Base-by-base conservation (phyloP, 1,284 basidiomycete species). In the Puccinia polysora region DNA sequence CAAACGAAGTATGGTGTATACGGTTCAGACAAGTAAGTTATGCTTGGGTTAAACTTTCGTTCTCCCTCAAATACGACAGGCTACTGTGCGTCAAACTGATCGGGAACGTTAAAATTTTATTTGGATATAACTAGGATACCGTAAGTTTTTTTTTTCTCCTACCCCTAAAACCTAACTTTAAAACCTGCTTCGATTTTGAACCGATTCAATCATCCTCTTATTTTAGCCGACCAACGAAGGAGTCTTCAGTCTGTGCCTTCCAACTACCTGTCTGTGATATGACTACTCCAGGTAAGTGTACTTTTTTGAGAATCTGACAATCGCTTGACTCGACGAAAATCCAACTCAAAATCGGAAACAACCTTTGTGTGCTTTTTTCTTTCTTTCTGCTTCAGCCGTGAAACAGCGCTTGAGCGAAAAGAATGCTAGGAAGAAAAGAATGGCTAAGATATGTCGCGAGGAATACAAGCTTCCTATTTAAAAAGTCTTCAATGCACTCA, bases 191-290 rank as follows among this genome's bases (percentile, higher is more conserved):
- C 28, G 12, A 40, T 40, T 12, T 56, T 30, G 38, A 0, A 28
- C n/a, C 7, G 23, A 20, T 5, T 59, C n/a, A 40, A 23, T 1
- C n/a, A 47, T 18, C 30, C 25, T 56, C 53, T 34, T 0, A 32
- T 28, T 59, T 6, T 15, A 68, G 65, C 1, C n/a, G 40, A 25
- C 38, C 53, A 12, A 18, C 49, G 15, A 56, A 68, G 18, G 65
- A 32, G 0, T 25, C 40, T 56, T 68, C 65, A 28, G 34, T 32
- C 28, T 68, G 65, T 36, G 65, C 65, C 18, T 68, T 68, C 52
- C 65, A 68, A 58, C 25, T 68, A 15, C 65, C 65, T 7, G 53
- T 56, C 3, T 68, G 65, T 58, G 65, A 68, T 30, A 45, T 68
- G 34, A 58, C 65, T 25, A 58, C 50, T 34, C 34, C 52, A 49